Evolutionary conservation across 192 early-diverging fungal species (phyloP), one percentile per base, ranked within the genome.

Genomic region (Coemansia sp.): DNA sequence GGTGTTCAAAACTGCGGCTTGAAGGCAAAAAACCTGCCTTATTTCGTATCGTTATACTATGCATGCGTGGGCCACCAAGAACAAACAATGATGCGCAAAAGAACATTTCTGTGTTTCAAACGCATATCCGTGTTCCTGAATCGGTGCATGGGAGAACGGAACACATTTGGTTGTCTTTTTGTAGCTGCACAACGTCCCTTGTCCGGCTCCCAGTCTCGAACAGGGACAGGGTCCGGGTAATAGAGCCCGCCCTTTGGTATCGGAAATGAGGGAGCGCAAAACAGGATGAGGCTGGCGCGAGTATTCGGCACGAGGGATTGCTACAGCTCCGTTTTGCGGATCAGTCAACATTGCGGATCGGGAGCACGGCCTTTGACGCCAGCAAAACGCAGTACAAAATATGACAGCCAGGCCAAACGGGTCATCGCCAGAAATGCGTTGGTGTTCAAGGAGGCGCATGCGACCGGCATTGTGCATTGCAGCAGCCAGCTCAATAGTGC

Each of bases 401-500:
- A 43, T 31, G 29, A 31, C 29, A 31, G 29, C 29, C 29, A 27
- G 27, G 39, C 39, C 14, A n/a, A 43, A 43, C 41, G 41, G 29
- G 29, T 16, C 41, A 43, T 43, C 41, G 41, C 41, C 41, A 14
- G 16, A 43, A 43, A 43, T 43, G 41, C 41, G 23, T 1, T 2
- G 23, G 50, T 52, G 50, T 52, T 52, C 50, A 52, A 25, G 49
- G 23, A 47, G 26, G 48, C 60, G 60, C 60, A 61, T 62, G 60
- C 49, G 16, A 10, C 12, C 27, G 50, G 61, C 49, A 38, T 38
- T 63, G 61, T 53, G 61, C 61, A 38, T 38, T 63, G 61, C 61
- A 63, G 62, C 19, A 16, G 4, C 37, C 3, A 21, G 29, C 37
- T 7, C 49, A 43, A 63, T 39, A 55, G 62, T 55, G 62, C 39